Evolutionary conservation across 345 rosid species (phyloP).

Genomic region (Theobroma cacao): DNA sequence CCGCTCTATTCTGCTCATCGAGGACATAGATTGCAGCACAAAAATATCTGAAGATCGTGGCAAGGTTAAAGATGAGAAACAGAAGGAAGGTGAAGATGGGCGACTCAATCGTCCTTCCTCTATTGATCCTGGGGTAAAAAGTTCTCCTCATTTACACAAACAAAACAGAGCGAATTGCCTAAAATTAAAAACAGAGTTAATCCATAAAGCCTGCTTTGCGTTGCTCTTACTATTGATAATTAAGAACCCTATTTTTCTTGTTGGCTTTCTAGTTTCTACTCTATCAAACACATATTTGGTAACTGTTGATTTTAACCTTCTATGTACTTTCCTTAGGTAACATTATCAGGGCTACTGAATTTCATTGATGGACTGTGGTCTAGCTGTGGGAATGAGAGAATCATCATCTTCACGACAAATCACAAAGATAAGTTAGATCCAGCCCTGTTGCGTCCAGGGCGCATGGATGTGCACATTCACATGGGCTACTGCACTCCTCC

Average conservation of each 20-base stretch:
- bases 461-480: slow-evolving; percentile 13
- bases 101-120: background rate
- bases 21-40: slow-evolving; percentile 6
- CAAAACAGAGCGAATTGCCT: too few relatives aligned
- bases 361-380: slow-evolving; percentile 26
- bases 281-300: too few relatives aligned
- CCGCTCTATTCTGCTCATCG: background rate
- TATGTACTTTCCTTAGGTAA: background rate
- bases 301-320: background rate
- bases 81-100: background rate
- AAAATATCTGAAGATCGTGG: background rate
- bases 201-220: too few relatives aligned
- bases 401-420: slow-evolving; percentile 21
- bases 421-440: slow-evolving; percentile 11
- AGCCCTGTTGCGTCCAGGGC: slow-evolving; percentile 18
- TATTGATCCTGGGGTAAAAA: slow-evolving; percentile 13
- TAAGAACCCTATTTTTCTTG: too few relatives aligned
- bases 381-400: slow-evolving; percentile 16
- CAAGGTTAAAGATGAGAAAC: background rate
- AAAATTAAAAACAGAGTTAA: too few relatives aligned
- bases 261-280: too few relatives aligned
- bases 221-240: too few relatives aligned
- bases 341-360: slow-evolving; percentile 13
- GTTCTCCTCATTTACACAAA: too few relatives aligned
- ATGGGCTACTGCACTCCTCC: slow-evolving; percentile 12